A percentile compares a stretch with the other conserved stretches of the same genome.
phyloP scores from a whole-genome alignment of 176 grass and related monocot genomes.

The Raddia distichophylla region DNA sequence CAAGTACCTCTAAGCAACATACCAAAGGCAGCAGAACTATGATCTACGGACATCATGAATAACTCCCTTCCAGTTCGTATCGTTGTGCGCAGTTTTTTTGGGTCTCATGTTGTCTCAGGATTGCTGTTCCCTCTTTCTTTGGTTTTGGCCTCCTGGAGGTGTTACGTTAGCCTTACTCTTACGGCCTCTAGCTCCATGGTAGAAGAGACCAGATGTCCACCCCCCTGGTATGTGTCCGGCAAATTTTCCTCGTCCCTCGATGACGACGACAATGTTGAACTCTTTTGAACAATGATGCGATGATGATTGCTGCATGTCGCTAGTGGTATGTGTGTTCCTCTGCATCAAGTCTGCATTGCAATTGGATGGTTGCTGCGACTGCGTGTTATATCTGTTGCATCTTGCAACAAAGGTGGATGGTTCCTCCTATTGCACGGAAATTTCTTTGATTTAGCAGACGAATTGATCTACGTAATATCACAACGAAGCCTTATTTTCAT shows the following conservation, averaged over 20 bases:
- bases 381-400: not conserved
- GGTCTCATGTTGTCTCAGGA: slow-evolving; percentile 48
- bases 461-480: not conserved
- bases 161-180: slow-evolving; percentile 48
- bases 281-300: slow-evolving; percentile 50
- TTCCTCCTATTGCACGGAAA: not conserved
- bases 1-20: slow-evolving; percentile 56
- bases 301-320: slow-evolving; percentile 46
- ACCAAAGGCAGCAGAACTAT: slow-evolving; percentile 15
- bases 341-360: not conserved
- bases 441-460: not conserved
- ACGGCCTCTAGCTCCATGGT: slow-evolving; percentile 44
- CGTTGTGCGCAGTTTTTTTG: slow-evolving; percentile 42
- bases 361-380: not conserved
- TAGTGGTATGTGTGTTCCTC: not conserved
- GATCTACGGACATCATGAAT: slow-evolving; percentile 48
- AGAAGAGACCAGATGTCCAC: slow-evolving; percentile 46
- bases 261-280: slow-evolving; percentile 67
- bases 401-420: not conserved
- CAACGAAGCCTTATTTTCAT: not conserved
- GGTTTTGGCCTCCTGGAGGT: slow-evolving; percentile 42
- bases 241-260: slow-evolving; percentile 55
- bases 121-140: slow-evolving; percentile 36
- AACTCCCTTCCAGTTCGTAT: slow-evolving; percentile 36
- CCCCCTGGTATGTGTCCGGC: slow-evolving; percentile 28